These are phyloP conservation scores for Salix udensis DNA, from an alignment of 345 rosid species.

Conservation along the genomic window DNA sequence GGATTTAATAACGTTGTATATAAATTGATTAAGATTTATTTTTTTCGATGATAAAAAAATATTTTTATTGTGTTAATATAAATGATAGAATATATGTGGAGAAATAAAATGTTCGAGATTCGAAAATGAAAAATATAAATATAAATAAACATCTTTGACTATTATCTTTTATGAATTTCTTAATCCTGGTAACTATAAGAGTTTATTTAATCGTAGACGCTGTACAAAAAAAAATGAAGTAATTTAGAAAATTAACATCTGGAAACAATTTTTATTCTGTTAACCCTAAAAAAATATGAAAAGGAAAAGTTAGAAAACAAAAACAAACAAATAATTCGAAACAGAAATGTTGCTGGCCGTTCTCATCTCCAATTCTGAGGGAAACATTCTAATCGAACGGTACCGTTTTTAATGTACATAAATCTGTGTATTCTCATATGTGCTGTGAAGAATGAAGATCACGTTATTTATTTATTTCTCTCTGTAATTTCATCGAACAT, in stretches of 20 bases:
- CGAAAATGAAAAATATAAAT: no score
- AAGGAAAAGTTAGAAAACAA: not conserved
- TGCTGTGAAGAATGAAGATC: not conserved
- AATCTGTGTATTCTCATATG: no score
- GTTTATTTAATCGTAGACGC: no score
- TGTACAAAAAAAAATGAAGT: not conserved
- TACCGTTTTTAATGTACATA: not conserved
- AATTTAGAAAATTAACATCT: not conserved
- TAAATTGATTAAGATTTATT: no score
- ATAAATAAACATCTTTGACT: no score
- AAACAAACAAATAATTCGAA: not conserved
- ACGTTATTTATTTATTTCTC: not conserved
- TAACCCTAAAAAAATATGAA: not conserved
- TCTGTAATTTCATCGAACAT: not conserved
- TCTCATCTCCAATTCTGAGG: not conserved
- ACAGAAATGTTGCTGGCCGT: not conserved
- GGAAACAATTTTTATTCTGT: not conserved
- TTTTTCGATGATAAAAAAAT: no score
- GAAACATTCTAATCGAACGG: not conserved
- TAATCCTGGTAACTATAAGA: no score
- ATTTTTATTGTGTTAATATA: no score
- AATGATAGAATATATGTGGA: no score
- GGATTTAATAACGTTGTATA: no score
- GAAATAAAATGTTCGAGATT: no score
- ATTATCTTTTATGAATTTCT: no score